Conservation (phyloP, 768 basidiomycete species). For the Amylocystis lapponica region DNA sequence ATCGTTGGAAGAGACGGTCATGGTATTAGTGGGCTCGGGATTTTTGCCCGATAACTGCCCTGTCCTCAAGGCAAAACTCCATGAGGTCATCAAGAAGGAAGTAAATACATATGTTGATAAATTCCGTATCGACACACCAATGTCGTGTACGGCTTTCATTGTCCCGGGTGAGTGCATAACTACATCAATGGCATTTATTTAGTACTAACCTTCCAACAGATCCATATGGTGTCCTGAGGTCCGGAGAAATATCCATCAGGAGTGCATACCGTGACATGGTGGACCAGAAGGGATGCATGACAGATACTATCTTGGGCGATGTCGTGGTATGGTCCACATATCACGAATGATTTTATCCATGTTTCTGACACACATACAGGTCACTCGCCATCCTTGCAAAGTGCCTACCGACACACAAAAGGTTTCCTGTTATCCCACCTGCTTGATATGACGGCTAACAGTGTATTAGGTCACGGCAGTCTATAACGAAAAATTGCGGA, state of each 20-base stretch:
- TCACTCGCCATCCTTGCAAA: constrained; percentile 67
- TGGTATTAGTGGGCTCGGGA: constrained; percentile 53
- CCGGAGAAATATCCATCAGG: constrained; percentile 54
- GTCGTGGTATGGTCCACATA: constrained; percentile 54
- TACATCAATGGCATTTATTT: neutral
- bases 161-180: constrained; percentile 40
- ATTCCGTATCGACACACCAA: constrained; percentile 46
- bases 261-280: constrained; percentile 39
- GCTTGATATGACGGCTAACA: neutral
- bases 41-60: constrained; percentile 46
- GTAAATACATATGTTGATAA: constrained; percentile 38
- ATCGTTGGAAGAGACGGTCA: constrained; percentile 52
- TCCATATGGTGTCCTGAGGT: constrained; percentile 41
- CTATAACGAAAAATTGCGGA: constrained; percentile 39
- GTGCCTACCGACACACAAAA: constrained; percentile 63
- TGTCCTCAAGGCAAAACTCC: constrained; percentile 49
- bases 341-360: no score
- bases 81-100: constrained; percentile 39
- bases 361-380: constrained; percentile 32
- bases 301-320: constrained; percentile 49
- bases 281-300: constrained; percentile 35
- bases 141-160: constrained; percentile 57
- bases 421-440: constrained; percentile 25
- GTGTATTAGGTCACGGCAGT: constrained; percentile 62
- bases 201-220: constrained; percentile 33